Base-by-base conservation (phyloP, 257 asterid genomes). In the Ilex asprella region DNA sequence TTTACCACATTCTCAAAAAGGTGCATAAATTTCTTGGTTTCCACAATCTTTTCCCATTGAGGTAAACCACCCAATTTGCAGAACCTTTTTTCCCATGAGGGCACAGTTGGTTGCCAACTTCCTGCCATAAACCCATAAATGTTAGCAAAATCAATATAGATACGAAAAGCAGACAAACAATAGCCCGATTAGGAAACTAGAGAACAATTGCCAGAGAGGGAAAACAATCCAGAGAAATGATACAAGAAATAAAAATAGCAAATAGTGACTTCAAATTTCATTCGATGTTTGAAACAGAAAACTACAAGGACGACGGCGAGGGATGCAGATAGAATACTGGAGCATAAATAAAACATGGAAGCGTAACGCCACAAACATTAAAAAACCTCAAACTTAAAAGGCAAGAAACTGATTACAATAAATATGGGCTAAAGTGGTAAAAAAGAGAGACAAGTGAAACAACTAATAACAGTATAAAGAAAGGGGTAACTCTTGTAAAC, bases 21-120 rank as follows among this genome's bases (percentile, higher is more conserved):
- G 78, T 79, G 75, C 3, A 49, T 55, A 61, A 69, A 81, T 67
- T 70, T 79, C 82, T 86, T 84, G 79, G 61, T 68, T 53, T 83
- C 76, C 69, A 86, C 8, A 5, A 89, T n/a, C 6, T 70, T 70
- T 58, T 74, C 89, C 97, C 95, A 89, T 78, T 85, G 83, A 29
- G 86, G 54, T 5, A 78, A 65, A 59, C 95, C 91, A 3, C 82
- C 78, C 43, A 60, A 83, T 77, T 75, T 82, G 79, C 94, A 86
- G 59, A 89, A 89, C 12, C 60, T 71, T 64, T 81, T 89, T 77
- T 89, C 97, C 95, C 97, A 89, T 61, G 72, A 39, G 39, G 95
- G 97, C 31, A 82, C 81, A 2, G 79, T 55, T 31, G 76, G 91
- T 71, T 78, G 83, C 94, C 89, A 77, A 62, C 56, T 74, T 64